Evolutionary conservation across 169 alveolate genomes (phyloP).

Genomic region (Plasmodium vivax): DNA sequence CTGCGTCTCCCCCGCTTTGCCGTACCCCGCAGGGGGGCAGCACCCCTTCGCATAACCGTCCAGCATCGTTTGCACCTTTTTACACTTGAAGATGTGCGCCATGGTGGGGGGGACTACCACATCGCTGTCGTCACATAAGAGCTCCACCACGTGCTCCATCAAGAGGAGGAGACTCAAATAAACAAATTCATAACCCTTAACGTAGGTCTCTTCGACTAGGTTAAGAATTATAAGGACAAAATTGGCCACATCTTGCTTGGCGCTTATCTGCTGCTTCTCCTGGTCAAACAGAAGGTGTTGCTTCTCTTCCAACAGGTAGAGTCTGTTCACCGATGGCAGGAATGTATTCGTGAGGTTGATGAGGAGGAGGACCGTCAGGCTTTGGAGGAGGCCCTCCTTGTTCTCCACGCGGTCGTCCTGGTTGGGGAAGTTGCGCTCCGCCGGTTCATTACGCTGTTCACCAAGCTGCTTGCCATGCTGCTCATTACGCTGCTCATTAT

Average conservation of each 20-base stretch:
- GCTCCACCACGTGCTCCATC: conserved; percentile 13
- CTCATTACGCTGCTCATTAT: too few species aligned
- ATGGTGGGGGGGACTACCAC: neutral
- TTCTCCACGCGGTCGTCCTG: neutral
- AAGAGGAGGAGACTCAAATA: conserved; percentile 27
- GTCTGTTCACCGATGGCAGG: conserved; percentile 19
- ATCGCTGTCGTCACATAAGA: neutral
- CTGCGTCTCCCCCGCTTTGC: neutral
- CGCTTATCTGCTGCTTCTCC: neutral
- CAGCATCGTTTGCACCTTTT: neutral
- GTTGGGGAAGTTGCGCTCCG: neutral
- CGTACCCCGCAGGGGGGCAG: neutral
- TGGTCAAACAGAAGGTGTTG: neutral
- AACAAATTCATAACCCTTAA: conserved; percentile 45
- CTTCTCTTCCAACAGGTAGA: neutral
- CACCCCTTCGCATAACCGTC: neutral
- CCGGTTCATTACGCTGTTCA: too few species aligned
- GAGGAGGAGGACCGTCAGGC: conserved; percentile 1
- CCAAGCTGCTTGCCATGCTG: too few species aligned
- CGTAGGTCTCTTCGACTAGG: conserved; percentile 3
- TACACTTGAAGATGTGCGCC: conserved; percentile 13
- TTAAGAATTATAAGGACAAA: conserved; percentile 7
- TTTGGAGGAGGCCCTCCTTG: neutral
- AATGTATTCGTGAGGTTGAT: conserved; percentile 16
- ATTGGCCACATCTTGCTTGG: neutral